Conservation (phyloP, 140 eudicot genomes). For the Erigeron philadelphicus region DNA sequence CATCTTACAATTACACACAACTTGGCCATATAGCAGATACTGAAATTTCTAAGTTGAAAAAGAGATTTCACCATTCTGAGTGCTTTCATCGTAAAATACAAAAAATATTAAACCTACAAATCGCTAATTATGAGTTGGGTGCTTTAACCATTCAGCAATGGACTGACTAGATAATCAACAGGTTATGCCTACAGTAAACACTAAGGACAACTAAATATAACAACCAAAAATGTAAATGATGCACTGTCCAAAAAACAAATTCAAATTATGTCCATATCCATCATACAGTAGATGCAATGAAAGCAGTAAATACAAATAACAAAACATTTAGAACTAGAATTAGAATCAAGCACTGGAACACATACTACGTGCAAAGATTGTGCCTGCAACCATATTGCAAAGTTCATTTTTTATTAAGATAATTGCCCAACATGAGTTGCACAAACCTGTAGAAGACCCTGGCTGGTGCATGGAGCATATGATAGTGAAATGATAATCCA, state of each 20-base stretch:
- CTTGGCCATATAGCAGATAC: no score
- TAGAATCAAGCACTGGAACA: neutral
- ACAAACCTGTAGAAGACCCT: constrained; percentile 98
- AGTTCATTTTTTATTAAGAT: neutral
- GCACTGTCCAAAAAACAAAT: no score
- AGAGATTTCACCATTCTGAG: no score
- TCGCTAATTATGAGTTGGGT: no score
- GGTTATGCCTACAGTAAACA: neutral
- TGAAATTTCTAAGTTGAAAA: no score
- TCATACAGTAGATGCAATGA: neutral
- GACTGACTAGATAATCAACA: neutral
- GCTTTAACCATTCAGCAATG: no score
- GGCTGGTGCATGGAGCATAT: constrained; percentile 95
- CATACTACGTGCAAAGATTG: neutral
- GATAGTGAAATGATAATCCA: constrained; percentile 92
- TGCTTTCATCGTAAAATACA: no score
- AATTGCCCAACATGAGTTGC: neutral
- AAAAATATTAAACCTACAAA: no score
- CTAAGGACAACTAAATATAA: neutral
- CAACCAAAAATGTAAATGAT: neutral
- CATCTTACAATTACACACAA: no score
- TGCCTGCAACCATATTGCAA: neutral
- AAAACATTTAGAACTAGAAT: neutral
- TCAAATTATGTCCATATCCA: neutral
- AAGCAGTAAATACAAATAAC: neutral